Conservation (phyloP, 148 eudicot species). For the Chenopodium suecicum region DNA sequence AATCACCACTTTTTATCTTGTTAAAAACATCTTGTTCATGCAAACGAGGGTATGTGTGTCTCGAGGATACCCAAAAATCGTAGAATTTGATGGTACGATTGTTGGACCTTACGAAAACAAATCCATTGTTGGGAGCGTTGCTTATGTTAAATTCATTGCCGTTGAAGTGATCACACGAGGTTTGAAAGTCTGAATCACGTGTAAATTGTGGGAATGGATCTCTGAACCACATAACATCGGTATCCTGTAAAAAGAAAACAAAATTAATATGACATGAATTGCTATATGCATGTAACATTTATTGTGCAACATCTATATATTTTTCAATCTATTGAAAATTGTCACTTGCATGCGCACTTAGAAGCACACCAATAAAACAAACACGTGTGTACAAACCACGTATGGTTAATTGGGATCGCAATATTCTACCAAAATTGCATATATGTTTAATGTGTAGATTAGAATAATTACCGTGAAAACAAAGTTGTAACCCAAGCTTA, state of each 20-base stretch:
- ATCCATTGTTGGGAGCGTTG: slow-evolving; percentile 50
- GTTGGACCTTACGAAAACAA: slow-evolving; percentile 48
- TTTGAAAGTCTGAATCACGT: slow-evolving; percentile 47
- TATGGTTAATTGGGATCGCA: too few relatives aligned
- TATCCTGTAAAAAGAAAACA: slow-evolving; percentile 35
- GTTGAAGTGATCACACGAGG: slow-evolving; percentile 46
- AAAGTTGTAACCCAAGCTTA: slow-evolving; percentile 52
- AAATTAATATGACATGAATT: background rate
- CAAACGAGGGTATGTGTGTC: slow-evolving; percentile 27
- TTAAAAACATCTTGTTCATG: slow-evolving; percentile 64
- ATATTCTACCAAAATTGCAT: too few relatives aligned
- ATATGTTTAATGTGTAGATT: background rate
- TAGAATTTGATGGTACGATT: slow-evolving; percentile 39
- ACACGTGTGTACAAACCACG: too few relatives aligned
- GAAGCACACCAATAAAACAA: too few relatives aligned
- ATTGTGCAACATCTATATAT: background rate
- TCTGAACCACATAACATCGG: slow-evolving; percentile 64
- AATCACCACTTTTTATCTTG: slow-evolving; percentile 31
- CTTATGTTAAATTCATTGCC: slow-evolving; percentile 19
- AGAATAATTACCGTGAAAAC: slow-evolving; percentile 41
- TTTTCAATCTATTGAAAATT: background rate
- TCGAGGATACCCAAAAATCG: slow-evolving; percentile 42
- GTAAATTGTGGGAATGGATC: slow-evolving; percentile 50
- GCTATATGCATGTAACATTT: too few relatives aligned
- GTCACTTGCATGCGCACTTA: background rate